These are phyloP conservation scores for Verticillium klebahnii DNA, from an alignment of 2,329 filamentous ascomycete genomes.

Conservation along the genomic window DNA sequence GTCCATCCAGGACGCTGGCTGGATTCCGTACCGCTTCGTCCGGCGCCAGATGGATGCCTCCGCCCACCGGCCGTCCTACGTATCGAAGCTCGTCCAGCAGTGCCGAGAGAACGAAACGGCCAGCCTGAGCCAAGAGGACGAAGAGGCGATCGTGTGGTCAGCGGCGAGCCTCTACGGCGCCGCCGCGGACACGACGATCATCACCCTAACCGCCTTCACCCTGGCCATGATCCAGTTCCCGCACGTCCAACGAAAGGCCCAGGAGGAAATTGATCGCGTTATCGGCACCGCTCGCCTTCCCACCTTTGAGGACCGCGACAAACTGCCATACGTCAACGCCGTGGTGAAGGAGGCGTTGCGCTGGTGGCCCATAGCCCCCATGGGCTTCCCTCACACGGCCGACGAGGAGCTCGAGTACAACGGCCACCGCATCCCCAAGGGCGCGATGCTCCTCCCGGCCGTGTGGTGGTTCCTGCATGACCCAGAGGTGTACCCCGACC, in stretches of 20 bases:
- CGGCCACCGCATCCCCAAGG: conserved; percentile 7
- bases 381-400: conserved; percentile 33
- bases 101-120: conserved; percentile 1
- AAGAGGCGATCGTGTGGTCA: conserved; percentile 17
- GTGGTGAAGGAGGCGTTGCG: conserved; percentile 24
- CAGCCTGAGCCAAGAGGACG: conserved; percentile 12
- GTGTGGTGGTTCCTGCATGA: conserved; percentile 52
- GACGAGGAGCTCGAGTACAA: conserved; percentile 12
- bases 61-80: conserved; percentile 18
- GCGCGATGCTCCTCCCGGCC: conserved; percentile 15
- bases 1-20: conserved; percentile 9
- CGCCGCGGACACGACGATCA: conserved; percentile 23
- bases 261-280: conserved; percentile 19
- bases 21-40: conserved; percentile 26
- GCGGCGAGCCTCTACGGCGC: conserved; percentile 22
- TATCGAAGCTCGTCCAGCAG: conserved; percentile 18
- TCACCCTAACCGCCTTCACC: conserved; percentile 14
- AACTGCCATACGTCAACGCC: conserved; percentile 23
- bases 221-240: conserved; percentile 19
- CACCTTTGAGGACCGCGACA: conserved; percentile 17
- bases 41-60: conserved; percentile 17
- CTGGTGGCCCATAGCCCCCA: conserved; percentile 26
- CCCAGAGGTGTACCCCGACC: conserved; percentile 55
- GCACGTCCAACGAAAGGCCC: conserved; percentile 16
- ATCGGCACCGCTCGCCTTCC: conserved; percentile 23